Base-by-base conservation (phyloP, 2,329 filamentous ascomycete genomes). In the Aspergillus fumigatus region DNA sequence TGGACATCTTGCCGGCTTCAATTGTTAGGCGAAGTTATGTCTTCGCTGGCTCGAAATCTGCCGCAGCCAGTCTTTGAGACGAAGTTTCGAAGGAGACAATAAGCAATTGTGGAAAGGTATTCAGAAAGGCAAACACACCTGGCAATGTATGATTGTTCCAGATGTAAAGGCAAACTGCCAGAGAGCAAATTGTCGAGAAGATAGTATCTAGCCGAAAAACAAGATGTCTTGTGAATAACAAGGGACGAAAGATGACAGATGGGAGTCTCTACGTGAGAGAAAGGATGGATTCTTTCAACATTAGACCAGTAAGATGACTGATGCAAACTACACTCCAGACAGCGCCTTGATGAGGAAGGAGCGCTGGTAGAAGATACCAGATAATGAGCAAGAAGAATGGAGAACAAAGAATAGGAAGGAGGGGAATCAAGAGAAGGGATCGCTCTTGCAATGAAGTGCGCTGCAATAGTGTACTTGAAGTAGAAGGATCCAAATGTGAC, bases 301-400 rank as follows among this genome's bases (percentile, higher is more conserved):
- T 23, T 8, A 25, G 32, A 38, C 32, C 32, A 6, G 59, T 50
- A 55, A 43, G 43, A 17, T 41, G 45, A 17, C 25, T 55, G 38
- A 41, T 25, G 32, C 25, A 51, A 21, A 54, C 38, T 53, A 57
- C 23, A 56, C 52, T 29, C 32, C 17, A 35, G 27, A 50, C 29
- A 48, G 52, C 25, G 3, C 29, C 38, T 49, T 25, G 27, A 55
- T 55, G 51, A 48, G 64, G 64, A 65, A 65, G 59, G 40, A 62
- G 51, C 59, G 57, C 52, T 40, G 55, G 52, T 45, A 62, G 67
- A 59, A 71, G 65, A 71, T 73, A 57, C 50, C 53, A 56, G 50
- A 21, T 47, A 52, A 52, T 35, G 51, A 50, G 35, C 32, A 21
- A 50, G 35, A 35, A 32, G 50, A 43, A 7, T 40, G 27, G 26